Conservation (phyloP, 139 green algal species). For the Chlamydomonas schloesseri region DNA sequence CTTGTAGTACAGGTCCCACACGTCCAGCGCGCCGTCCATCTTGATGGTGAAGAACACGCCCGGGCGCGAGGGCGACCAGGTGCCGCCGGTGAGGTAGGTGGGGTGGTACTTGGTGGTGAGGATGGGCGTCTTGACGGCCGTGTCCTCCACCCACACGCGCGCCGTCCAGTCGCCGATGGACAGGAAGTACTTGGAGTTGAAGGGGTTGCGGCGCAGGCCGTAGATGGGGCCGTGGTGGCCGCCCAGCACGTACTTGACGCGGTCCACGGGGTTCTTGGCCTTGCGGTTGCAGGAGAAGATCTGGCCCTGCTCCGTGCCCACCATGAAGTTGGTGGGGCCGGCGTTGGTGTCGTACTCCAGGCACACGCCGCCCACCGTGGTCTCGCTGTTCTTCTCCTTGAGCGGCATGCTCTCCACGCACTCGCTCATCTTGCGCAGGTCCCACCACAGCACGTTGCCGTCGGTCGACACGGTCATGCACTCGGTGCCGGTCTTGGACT, state of each 20-base stretch:
- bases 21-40: slow-evolving; percentile 85
- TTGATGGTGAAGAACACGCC: slow-evolving; percentile 91
- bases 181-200: slow-evolving; percentile 95
- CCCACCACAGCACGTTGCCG: slow-evolving; percentile 89
- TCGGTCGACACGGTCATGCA: slow-evolving; percentile 84
- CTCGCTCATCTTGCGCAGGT: slow-evolving; percentile 87
- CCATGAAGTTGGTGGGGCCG: slow-evolving; percentile 96
- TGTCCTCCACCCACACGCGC: slow-evolving; percentile 93
- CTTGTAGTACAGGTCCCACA: slow-evolving; percentile 95
- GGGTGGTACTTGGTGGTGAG: slow-evolving; percentile 87
- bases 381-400: slow-evolving; percentile 69
- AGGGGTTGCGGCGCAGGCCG: slow-evolving; percentile 85
- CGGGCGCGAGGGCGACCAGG: slow-evolving; percentile 79
- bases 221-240: slow-evolving; percentile 91
- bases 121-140: slow-evolving; percentile 83
- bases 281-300: slow-evolving; percentile 72
- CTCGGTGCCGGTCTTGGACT: slow-evolving; percentile 95
- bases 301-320: slow-evolving; percentile 88
- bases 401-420: slow-evolving; percentile 78
- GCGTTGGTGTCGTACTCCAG: slow-evolving; percentile 89
- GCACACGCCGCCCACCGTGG: slow-evolving; percentile 73
- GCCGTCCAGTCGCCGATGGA: slow-evolving; percentile 92
- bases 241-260: slow-evolving; percentile 80
- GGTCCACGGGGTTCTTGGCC: slow-evolving; percentile 91
- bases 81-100: slow-evolving; percentile 84